Evolutionary conservation across 176 grass and related monocot genomes (phyloP), one percentile per base, ranked within the genome.

Genomic region (Eragrostis nindensis): DNA sequence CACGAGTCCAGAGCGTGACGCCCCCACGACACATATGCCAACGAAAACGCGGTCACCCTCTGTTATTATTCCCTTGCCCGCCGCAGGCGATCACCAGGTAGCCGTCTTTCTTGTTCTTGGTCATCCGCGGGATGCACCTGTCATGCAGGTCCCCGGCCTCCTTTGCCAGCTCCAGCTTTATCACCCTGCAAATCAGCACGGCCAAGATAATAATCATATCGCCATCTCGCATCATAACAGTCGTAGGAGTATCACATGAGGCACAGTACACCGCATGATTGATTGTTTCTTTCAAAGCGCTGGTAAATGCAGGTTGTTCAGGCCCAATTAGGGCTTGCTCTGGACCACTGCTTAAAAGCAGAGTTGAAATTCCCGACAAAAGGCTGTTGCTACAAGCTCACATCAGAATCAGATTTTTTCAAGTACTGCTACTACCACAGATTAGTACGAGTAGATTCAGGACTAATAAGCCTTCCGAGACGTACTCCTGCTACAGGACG

Each of bases 71-170:
- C 43, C 73, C 84, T 6, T 68, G 71, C 27, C 49, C 62, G 73
- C 50, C 48, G 68, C 80, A 45, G 61, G 91, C 66, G 86, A 83
- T 85, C 7, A 74, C 82, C 70, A 90, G 76, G 81, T 83, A 92
- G n/a, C 70, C 71, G 50, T 83, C 92, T 21, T 80, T 94, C 79
- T 83, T 97, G 15, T 11, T 43, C 83, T 69, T 97, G 50, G 82
- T 71, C 70, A 43, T 90, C 55, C 92, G 88, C 5, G 94, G 92
- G 82, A 94, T 92, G 85, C 91, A 94, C 60, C 87, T 71, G 47
- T 89, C 85, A 6, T 94, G 89, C 66, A 73, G 79, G 71, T 75
- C 85, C 66, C 75, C 91, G 27, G 66, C 78, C 82, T 92, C 87
- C 85, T 90, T 86, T 11, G 61, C 59, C 30, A 82, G 15, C 63